Conservation (phyloP, 208 protist species). For the Acanthamoeba triangularis region DNA sequence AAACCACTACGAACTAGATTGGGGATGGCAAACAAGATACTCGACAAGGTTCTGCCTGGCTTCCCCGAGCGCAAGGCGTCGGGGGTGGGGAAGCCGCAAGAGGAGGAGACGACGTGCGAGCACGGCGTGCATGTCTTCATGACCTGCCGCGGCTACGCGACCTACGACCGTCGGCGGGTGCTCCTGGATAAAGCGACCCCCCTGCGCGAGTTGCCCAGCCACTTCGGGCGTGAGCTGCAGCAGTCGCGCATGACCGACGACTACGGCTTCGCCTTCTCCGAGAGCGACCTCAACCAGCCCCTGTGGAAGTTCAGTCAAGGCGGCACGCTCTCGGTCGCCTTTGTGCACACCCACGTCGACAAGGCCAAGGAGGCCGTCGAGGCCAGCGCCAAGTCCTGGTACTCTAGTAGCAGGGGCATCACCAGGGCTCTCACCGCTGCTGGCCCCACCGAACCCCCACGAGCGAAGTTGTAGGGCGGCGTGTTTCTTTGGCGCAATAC, state of each 20-base stretch:
- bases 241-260: neutral
- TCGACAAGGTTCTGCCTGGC: neutral
- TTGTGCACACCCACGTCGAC: neutral
- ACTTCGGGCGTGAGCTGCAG: neutral
- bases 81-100: neutral
- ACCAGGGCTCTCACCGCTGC: too few species aligned
- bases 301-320: neutral
- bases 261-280: slow-evolving; percentile 14
- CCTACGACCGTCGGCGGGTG: neutral
- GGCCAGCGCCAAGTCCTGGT: too few species aligned
- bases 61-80: neutral
- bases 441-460: too few species aligned
- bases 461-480: too few species aligned
- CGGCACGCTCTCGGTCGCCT: neutral
- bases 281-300: neutral
- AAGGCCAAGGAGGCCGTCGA: neutral
- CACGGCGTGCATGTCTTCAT: slow-evolving; percentile 15
- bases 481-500: too few species aligned
- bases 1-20: neutral
- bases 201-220: neutral
- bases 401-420: too few species aligned
- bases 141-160: neutral
- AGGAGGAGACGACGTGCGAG: neutral
- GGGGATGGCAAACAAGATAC: neutral
- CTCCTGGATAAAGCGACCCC: neutral